Evolutionary conservation across 140 eudicot species (phyloP), one percentile per base, ranked within the genome.

Genomic region (Erigeron philadelphicus): DNA sequence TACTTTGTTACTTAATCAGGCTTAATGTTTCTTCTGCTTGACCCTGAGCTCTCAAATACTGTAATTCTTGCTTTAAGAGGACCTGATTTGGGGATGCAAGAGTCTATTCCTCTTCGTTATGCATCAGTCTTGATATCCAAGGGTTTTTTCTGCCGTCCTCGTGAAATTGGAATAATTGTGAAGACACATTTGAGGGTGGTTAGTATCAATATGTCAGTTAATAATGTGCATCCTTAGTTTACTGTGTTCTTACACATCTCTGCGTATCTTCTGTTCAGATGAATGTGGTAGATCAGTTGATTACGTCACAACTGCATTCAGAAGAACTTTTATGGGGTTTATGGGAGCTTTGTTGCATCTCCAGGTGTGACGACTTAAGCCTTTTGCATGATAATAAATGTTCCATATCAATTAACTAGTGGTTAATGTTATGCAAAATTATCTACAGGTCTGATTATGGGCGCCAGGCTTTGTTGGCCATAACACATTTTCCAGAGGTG

Each of bases 401-500:
- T 76, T 5, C 53, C 17, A 62, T n/a, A 40, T 47, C 47, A 12
- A n/a, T 9, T 49, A 49, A 23, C 9, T 38, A 61, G 47, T 19
- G 66, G 45, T 68, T 55, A 31, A 64, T 66, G 61, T 16, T 70
- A 68, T 55, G 62, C 9, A 43, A 48, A 65, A 15, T 67, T 60
- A 43, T 73, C 48, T 76, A 48, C 86, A 94, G 99, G 84, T 87
- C 95, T 72, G 84, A 79, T 78, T 82, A 95, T 84, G 99, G 99
- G 54, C 95, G 95, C 70, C 96, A 89, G 84, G 95, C 99, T 78
- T 75, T 94, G 83, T 81, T 94, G 85, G 81, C 88, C 73, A 72
- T 94, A 54, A 83, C 76, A 73, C 86, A 89, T 72, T 94, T 89
- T 74, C 91, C 99, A n/a, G 95, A 89, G 95, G 99, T 94, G 83